Base-by-base conservation (phyloP, 2,329 filamentous ascomycete genomes). In the Didymella glomerata region DNA sequence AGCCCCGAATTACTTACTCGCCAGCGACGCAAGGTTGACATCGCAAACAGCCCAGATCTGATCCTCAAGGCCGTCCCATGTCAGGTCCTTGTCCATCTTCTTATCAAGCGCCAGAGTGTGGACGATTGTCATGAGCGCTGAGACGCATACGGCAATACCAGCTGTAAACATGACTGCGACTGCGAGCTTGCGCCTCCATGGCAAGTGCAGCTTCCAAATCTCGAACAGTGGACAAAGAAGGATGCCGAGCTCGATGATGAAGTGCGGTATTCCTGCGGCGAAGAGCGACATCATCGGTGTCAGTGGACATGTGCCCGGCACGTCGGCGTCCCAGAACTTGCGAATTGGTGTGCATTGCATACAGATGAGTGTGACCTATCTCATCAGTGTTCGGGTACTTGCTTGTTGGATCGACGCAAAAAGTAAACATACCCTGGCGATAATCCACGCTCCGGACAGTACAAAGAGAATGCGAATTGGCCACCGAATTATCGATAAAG, bases 11-110 rank as follows among this genome's bases (percentile, higher is more conserved):
- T 48, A 54, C 64, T 61, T 18, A 68, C 66, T 66, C 25, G 64
- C 60, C 14, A 69, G 63, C 6, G 57, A 63, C 9, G 68, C 67
- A 4, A 70, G 57, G 24, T 70, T 70, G 20, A 70, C 65, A 34
- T 70, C 68, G 41, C 65, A 69, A 3, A 69, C 68, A 11, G 65
- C 65, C 64, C 67, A 68, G n/a, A 69, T 69, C 41, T 67, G 65
- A 44, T 68, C 64, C 24, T 67, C 56, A 20, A 69, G 48, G 4
- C 58, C 64, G 46, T 70, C 62, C 59, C 57, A 70, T 6, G 66
- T 69, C 9, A 70, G 58, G n/a, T 69, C 68, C 11, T 45, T 53
- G 24, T 61, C 34, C 4, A 38, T 30, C 28, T 63, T 63, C 51
- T 48, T 62, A 11, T 64, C 54, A 7, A 70, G 55, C 4, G 51